phyloP scores from a whole-genome alignment of 441 rosid genomes.

The Erodium trifolium region DNA sequence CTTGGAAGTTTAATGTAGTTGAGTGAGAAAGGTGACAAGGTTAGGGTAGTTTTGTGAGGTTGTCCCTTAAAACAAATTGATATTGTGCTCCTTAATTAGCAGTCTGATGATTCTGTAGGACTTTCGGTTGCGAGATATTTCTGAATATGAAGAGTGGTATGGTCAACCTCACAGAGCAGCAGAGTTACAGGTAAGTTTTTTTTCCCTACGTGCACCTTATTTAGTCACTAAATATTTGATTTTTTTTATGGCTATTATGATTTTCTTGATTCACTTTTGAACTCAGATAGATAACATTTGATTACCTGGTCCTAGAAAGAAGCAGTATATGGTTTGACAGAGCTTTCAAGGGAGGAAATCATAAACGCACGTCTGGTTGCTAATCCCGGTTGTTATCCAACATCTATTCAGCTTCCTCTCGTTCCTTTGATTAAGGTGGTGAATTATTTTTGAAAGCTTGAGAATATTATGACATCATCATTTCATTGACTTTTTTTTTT shows the following conservation, averaged over 20 bases:
- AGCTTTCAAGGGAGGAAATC: conserved; percentile 65
- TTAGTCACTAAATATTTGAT: neutral
- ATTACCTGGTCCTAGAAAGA: conserved; percentile 46
- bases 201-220: neutral
- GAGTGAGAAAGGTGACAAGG: too few species aligned
- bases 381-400: conserved; percentile 97
- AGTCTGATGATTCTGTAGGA: conserved; percentile 43
- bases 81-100: conserved; percentile 12
- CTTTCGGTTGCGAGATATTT: conserved; percentile 65
- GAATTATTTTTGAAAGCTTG: neutral
- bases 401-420: conserved; percentile 88
- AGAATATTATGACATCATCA: too few species aligned
- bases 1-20: too few species aligned
- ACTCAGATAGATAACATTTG: conserved; percentile 14
- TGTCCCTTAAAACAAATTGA: neutral
- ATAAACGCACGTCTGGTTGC: conserved; percentile 68
- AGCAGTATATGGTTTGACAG: conserved; percentile 93
- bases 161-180: conserved; percentile 87
- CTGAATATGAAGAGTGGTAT: conserved; percentile 93
- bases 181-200: conserved; percentile 57
- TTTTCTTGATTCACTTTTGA: conserved; percentile 6
- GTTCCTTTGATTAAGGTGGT: conserved; percentile 93
- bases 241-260: neutral
- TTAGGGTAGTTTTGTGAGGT: too few species aligned
- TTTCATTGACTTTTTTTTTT: too few species aligned